phyloP scores from a whole-genome alignment of 2,329 filamentous ascomycete genomes.

The Curvularia lunata region DNA sequence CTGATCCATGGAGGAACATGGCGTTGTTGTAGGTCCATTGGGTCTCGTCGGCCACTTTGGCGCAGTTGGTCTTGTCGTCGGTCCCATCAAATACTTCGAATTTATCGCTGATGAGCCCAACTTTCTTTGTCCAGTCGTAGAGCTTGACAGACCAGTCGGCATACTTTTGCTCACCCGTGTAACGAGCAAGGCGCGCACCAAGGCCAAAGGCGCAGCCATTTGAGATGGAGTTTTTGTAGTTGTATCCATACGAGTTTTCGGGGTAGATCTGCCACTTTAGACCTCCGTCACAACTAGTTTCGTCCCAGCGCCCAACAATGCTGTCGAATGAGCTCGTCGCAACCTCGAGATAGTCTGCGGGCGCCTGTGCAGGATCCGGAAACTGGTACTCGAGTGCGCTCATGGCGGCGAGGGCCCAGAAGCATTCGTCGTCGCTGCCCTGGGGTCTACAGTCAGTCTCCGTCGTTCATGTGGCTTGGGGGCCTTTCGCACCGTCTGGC shows the following conservation, averaged over 20 bases:
- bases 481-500: slow-evolving; percentile 34
- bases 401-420: slow-evolving; percentile 73
- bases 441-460: slow-evolving; percentile 37
- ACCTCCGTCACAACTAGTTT: slow-evolving; percentile 70
- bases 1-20: slow-evolving; percentile 61
- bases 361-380: slow-evolving; percentile 60
- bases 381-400: slow-evolving; percentile 72
- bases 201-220: slow-evolving; percentile 87
- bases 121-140: slow-evolving; percentile 63
- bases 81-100: slow-evolving; percentile 64
- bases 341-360: slow-evolving; percentile 66
- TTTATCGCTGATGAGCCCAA: slow-evolving; percentile 58
- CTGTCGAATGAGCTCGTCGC: slow-evolving; percentile 75
- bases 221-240: slow-evolving; percentile 82
- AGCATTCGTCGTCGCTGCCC: slow-evolving; percentile 77
- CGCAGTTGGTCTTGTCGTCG: slow-evolving; percentile 60
- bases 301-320: slow-evolving; percentile 74
- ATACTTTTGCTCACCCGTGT: slow-evolving; percentile 66
- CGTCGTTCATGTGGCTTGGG: neutral
- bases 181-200: slow-evolving; percentile 74
- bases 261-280: slow-evolving; percentile 82
- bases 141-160: slow-evolving; percentile 69
- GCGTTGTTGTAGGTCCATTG: slow-evolving; percentile 66
- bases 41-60: slow-evolving; percentile 55
- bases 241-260: slow-evolving; percentile 73